These are phyloP conservation scores for Phytophthora boehmeriae DNA, from an alignment of 352 stramenopile genomes.

Conservation along the genomic window DNA sequence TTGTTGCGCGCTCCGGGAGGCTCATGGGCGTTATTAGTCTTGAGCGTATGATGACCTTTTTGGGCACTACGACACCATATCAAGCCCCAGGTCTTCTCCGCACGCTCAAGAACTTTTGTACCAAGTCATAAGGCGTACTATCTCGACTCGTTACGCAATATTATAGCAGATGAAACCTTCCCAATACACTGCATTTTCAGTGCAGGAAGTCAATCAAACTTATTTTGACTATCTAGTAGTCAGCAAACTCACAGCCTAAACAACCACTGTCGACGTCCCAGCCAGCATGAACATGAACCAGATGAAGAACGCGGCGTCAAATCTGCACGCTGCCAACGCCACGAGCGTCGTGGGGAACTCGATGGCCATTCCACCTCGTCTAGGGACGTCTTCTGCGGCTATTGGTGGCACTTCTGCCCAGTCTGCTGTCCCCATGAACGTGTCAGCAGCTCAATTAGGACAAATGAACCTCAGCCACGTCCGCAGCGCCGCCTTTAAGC, in stretches of 20 bases:
- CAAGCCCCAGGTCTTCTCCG: constrained; percentile 54
- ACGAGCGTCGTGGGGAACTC: constrained; percentile 81
- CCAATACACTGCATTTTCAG: too few species aligned
- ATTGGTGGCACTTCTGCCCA: constrained; percentile 35
- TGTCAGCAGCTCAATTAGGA: constrained; percentile 32
- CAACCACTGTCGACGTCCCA: neutral
- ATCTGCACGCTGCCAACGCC: constrained; percentile 83
- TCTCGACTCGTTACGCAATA: too few species aligned
- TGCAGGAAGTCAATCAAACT: too few species aligned
- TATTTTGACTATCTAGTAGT: too few species aligned
- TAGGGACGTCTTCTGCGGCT: constrained; percentile 17
- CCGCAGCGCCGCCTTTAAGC: constrained; percentile 73
- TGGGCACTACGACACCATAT: constrained; percentile 73
- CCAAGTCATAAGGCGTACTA: constrained; percentile 6
- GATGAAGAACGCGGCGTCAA: constrained; percentile 59
- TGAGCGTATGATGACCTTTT: constrained; percentile 79
- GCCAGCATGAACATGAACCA: constrained; percentile 38
- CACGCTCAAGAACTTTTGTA: constrained; percentile 46
- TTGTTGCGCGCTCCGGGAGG: constrained; percentile 78
- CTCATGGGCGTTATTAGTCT: constrained; percentile 84
- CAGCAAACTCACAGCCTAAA: neutral
- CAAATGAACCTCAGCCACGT: constrained; percentile 72
- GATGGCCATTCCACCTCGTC: constrained; percentile 69
- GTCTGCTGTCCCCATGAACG: constrained; percentile 29
- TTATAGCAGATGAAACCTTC: too few species aligned